Evolutionary conservation across 352 stramenopile species (phyloP).

Genomic region (Globisporangium cystogenes): DNA sequence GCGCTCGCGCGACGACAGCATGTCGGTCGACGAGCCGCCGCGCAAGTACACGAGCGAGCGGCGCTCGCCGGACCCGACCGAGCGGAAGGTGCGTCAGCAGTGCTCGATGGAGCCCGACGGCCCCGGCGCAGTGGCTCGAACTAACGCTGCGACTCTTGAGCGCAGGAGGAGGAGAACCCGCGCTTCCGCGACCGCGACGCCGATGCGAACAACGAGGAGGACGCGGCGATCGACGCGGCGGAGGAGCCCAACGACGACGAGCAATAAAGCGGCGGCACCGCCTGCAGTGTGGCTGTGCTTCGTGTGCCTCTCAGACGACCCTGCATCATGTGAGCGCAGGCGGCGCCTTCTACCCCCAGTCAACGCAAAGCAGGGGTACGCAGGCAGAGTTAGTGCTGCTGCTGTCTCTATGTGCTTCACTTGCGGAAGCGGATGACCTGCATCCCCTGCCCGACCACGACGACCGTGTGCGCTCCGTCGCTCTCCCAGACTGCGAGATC

Average conservation of each 20-base stretch:
- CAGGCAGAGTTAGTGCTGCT: too few relatives aligned
- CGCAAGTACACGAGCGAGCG: conserved; percentile 26
- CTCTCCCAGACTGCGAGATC: conserved; percentile 34
- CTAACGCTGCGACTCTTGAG: neutral
- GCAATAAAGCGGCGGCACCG: neutral
- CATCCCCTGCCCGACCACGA: conserved; percentile 76
- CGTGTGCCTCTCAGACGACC: too few relatives aligned
- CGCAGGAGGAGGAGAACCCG: conserved; percentile 46
- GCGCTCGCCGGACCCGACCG: conserved; percentile 12
- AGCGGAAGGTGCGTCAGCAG: conserved; percentile 8
- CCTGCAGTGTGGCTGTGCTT: too few relatives aligned
- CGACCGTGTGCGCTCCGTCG: conserved; percentile 22
- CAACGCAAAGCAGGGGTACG: neutral
- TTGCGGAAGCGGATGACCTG: conserved; percentile 48
- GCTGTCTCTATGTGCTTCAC: neutral
- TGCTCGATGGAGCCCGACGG: neutral
- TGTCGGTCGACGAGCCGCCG: conserved; percentile 32
- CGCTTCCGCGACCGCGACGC: conserved; percentile 53
- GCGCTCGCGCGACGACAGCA: conserved; percentile 49
- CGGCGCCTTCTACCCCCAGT: neutral
- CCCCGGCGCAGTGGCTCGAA: neutral
- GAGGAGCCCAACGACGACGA: conserved; percentile 5
- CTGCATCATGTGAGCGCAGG: neutral
- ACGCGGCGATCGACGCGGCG: conserved; percentile 7
- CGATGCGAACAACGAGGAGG: conserved; percentile 19